Conservation (phyloP, 257 asterid genomes). For the Solanum commersonii region DNA sequence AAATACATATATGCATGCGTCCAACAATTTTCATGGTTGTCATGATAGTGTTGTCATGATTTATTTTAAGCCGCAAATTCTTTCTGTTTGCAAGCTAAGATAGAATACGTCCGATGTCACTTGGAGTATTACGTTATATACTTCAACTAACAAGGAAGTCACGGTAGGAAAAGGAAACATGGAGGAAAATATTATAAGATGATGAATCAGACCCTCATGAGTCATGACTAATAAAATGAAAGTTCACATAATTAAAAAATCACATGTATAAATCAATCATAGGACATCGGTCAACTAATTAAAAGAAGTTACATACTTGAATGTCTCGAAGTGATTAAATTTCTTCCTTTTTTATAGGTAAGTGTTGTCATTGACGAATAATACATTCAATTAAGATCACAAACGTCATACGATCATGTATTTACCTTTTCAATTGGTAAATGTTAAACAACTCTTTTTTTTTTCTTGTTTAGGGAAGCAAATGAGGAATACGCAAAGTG, state of each 20-base stretch:
- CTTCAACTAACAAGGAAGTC: not conserved
- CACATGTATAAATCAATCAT: too few species aligned
- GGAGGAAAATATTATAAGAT: fast-evolving
- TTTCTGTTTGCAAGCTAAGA: not conserved
- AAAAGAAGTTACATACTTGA: not conserved
- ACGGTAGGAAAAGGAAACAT: too few species aligned
- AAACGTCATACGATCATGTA: too few species aligned
- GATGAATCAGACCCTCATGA: too few species aligned
- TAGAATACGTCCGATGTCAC: not conserved
- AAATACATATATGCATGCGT: not conserved
- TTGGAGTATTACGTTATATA: not conserved
- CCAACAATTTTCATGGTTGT: not conserved
- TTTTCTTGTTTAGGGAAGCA: constrained; percentile 29
- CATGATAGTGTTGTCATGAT: not conserved
- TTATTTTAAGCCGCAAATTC: too few species aligned
- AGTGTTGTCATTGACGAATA: too few species aligned
- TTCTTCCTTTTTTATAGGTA: too few species aligned
- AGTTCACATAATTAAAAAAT: fast-evolving
- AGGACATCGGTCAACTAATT: too few species aligned
- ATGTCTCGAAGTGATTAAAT: not conserved
- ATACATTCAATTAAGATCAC: not conserved
- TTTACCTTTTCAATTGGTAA: too few species aligned
- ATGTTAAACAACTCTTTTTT: not conserved
- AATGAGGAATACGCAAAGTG: constrained; percentile 47
- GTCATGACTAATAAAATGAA: too few species aligned